Percentiles rank a stretch among this genome's conserved stretches.
Conservation (phyloP, 768 basidiomycete species). For the Boletus sensibilis region DNA sequence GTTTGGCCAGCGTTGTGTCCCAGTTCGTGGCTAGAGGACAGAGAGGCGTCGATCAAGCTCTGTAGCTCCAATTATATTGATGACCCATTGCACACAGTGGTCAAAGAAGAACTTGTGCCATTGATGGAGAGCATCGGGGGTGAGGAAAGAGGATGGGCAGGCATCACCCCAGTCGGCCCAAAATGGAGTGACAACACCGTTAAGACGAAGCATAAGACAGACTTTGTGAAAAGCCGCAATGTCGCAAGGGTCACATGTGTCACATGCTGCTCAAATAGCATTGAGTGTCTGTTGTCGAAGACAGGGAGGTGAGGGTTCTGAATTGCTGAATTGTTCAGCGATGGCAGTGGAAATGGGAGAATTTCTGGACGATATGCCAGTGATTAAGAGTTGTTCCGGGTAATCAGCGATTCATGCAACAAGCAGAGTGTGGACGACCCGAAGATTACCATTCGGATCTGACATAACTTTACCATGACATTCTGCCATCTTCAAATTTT, state of each 20-base stretch:
- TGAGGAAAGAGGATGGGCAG: constrained; percentile 21
- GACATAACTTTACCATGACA: too few relatives aligned
- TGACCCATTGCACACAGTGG: constrained; percentile 6
- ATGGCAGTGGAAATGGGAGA: neutral
- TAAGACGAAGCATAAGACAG: neutral
- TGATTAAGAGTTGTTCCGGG: too few relatives aligned
- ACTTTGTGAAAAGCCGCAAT: neutral
- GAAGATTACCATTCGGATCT: too few relatives aligned
- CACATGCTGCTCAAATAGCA: neutral
- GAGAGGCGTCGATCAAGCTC: constrained; percentile 29
- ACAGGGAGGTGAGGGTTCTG: neutral
- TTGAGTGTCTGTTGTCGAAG: neutral
- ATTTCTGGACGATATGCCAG: too few relatives aligned
- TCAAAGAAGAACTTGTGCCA: constrained; percentile 28
- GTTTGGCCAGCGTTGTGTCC: neutral
- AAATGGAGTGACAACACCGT: constrained; percentile 25
- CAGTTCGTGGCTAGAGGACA: constrained; percentile 16
- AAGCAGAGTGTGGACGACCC: too few relatives aligned
- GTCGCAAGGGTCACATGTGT: neutral
- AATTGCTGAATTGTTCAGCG: neutral
- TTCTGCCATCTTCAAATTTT: too few relatives aligned
- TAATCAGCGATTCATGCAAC: too few relatives aligned
- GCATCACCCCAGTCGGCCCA: constrained; percentile 31
- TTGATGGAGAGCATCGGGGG: constrained; percentile 28
- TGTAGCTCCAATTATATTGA: constrained; percentile 12